Evolutionary conservation across 768 basidiomycete genomes (phyloP).

Genomic region (Coprinellus aureogranulatus): DNA sequence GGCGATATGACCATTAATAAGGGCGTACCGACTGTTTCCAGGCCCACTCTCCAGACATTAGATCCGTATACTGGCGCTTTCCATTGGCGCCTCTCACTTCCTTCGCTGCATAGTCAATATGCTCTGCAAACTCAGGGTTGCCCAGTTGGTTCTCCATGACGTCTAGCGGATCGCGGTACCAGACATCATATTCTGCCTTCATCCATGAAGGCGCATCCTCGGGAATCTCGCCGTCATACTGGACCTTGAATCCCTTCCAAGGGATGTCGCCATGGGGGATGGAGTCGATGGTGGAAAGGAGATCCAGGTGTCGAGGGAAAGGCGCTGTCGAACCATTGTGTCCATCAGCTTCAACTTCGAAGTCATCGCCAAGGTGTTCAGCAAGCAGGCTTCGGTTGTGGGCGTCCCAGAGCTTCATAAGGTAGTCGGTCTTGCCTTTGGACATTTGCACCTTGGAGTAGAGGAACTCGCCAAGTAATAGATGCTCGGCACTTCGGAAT

Average conservation of each 20-base stretch:
- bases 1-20: not conserved
- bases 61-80: slow-evolving; percentile 25
- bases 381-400: slow-evolving; percentile 17
- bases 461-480: slow-evolving; percentile 18
- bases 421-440: slow-evolving; percentile 17
- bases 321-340: slow-evolving; percentile 21
- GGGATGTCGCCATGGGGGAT: slow-evolving; percentile 33
- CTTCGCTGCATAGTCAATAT: slow-evolving; percentile 32
- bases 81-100: slow-evolving; percentile 22
- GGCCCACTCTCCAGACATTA: slow-evolving; percentile 43
- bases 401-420: slow-evolving; percentile 10
- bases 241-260: slow-evolving; percentile 33
- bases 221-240: slow-evolving; percentile 22
- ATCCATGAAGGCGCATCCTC: slow-evolving; percentile 31
- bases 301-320: slow-evolving; percentile 26
- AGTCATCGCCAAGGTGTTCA: slow-evolving; percentile 9
- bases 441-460: slow-evolving; percentile 17
- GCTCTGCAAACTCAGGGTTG: slow-evolving; percentile 33
- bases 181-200: slow-evolving; percentile 25
- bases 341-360: slow-evolving; percentile 16
- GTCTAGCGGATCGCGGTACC: slow-evolving; percentile 27
- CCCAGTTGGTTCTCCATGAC: slow-evolving; percentile 28
- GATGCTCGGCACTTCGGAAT: not conserved
- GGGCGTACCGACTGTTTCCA: slow-evolving; percentile 38
- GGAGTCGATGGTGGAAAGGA: slow-evolving; percentile 33